Percentiles rank a stretch among this genome's conserved stretches.
phyloP scores from a whole-genome alignment of 2,329 filamentous ascomycete genomes.

The Beauveria caledonica region DNA sequence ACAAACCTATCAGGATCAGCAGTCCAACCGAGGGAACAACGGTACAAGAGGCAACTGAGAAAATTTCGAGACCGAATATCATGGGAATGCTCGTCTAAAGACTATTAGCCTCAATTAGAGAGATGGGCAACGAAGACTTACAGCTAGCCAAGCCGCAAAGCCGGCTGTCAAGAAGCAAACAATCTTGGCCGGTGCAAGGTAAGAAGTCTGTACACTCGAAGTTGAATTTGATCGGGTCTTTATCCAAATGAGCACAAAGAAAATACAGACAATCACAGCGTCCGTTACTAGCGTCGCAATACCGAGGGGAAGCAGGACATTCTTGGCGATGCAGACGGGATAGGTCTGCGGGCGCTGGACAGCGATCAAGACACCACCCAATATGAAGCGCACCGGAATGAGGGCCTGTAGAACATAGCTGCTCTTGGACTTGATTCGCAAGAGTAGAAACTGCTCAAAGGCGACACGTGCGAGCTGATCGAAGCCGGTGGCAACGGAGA shows the following conservation, averaged over 20 bases:
- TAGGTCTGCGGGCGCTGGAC: constrained; percentile 44
- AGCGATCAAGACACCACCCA: constrained; percentile 47
- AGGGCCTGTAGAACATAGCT: constrained; percentile 37
- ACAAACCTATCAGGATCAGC: constrained; percentile 37
- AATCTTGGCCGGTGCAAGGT: constrained; percentile 26
- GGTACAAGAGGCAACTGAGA: constrained; percentile 37
- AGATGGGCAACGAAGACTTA: constrained; percentile 25
- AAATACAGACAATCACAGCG: constrained; percentile 32
- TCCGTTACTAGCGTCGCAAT: constrained; percentile 38
- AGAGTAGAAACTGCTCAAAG: constrained; percentile 46
- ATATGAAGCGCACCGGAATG: constrained; percentile 39
- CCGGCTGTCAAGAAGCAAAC: constrained; percentile 34
- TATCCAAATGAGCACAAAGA: constrained; percentile 26
- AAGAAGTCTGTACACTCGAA: neutral
- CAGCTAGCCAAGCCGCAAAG: constrained; percentile 45
- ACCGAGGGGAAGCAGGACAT: constrained; percentile 35
- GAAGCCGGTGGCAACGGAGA: constrained; percentile 45
- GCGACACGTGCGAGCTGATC: constrained; percentile 48
- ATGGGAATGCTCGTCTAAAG: constrained; percentile 42
- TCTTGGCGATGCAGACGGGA: constrained; percentile 42
- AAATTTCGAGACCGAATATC: constrained; percentile 37
- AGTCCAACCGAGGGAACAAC: constrained; percentile 44
- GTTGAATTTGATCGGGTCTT: neutral
- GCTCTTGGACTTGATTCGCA: constrained; percentile 36
- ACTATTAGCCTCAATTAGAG: neutral